These are phyloP conservation scores for Barnettozyma sp. DNA, from an alignment of 805 yeast species.

Conservation along the genomic window DNA sequence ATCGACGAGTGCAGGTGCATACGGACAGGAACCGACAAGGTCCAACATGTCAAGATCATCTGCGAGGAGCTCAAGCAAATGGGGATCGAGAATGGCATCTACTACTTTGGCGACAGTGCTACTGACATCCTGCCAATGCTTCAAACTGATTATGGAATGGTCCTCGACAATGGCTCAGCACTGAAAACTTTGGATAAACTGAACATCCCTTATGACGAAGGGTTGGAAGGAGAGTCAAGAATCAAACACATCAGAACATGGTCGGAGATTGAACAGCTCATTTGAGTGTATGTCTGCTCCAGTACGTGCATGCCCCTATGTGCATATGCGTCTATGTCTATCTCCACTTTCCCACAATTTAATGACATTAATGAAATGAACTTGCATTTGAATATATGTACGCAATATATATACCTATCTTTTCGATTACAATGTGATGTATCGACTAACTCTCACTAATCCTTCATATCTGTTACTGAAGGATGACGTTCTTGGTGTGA, in stretches of 20 bases:
- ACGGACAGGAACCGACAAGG: slow-evolving; percentile 52
- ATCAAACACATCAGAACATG: slow-evolving; percentile 20
- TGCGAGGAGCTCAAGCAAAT: slow-evolving; percentile 15
- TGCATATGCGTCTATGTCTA: too few relatives aligned
- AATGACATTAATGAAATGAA: background rate
- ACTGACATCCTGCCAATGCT: slow-evolving; percentile 51
- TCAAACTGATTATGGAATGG: slow-evolving; percentile 40
- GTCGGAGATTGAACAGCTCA: slow-evolving; percentile 16
- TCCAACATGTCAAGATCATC: slow-evolving; percentile 22
- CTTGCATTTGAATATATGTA: background rate
- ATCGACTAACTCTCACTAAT: slow-evolving; percentile 50
- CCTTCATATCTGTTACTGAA: slow-evolving; percentile 67
- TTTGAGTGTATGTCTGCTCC: too few relatives aligned
- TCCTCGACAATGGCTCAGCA: slow-evolving; percentile 37
- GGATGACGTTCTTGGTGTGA: slow-evolving; percentile 56
- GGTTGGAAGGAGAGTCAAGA: slow-evolving; percentile 12
- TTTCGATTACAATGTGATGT: slow-evolving; percentile 35
- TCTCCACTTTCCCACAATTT: too few relatives aligned
- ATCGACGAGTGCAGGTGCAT: slow-evolving; percentile 24
- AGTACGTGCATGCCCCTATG: too few relatives aligned
- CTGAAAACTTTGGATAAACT: slow-evolving; percentile 20
- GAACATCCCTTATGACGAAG: slow-evolving; percentile 18
- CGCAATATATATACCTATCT: too few relatives aligned
- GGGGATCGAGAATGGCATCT: slow-evolving; percentile 18
- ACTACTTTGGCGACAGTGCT: slow-evolving; percentile 57